phyloP scores from a whole-genome alignment of 2,329 filamentous ascomycete species.

The Verticillium tricorpus region DNA sequence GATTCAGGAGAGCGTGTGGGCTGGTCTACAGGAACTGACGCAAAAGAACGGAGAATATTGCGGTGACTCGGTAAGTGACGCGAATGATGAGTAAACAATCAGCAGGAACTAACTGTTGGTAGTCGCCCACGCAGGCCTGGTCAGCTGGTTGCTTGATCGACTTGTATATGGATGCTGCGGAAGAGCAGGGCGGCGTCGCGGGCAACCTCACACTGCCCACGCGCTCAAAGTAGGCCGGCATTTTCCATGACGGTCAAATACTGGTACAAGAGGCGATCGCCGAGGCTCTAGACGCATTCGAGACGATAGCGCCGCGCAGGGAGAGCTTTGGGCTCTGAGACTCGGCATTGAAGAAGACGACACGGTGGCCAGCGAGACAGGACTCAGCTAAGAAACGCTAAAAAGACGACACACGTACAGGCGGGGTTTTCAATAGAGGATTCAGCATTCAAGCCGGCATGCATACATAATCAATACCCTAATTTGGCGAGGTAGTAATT shows the following conservation, averaged over 20 bases:
- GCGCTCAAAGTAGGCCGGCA: slow-evolving; percentile 12
- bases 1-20: slow-evolving; percentile 78
- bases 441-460: background rate
- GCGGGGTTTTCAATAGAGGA: background rate
- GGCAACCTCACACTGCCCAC: slow-evolving; percentile 16
- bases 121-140: slow-evolving; percentile 96
- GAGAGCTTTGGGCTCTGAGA: background rate
- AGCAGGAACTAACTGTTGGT: slow-evolving; percentile 9
- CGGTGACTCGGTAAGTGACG: slow-evolving; percentile 70
- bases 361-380: background rate
- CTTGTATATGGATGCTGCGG: slow-evolving; percentile 84
- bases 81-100: too few relatives aligned
- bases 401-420: background rate
- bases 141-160: slow-evolving; percentile 92
- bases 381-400: background rate
- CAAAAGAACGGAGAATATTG: slow-evolving; percentile 84
- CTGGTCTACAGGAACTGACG: slow-evolving; percentile 86
- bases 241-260: background rate
- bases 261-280: background rate
- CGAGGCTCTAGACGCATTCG: background rate
- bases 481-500: background rate
- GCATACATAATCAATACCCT: background rate
- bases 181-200: slow-evolving; percentile 35
- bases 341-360: background rate
- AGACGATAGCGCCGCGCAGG: background rate